Conservation (phyloP, 768 basidiomycete species). For the Mycena vitilis region DNA sequence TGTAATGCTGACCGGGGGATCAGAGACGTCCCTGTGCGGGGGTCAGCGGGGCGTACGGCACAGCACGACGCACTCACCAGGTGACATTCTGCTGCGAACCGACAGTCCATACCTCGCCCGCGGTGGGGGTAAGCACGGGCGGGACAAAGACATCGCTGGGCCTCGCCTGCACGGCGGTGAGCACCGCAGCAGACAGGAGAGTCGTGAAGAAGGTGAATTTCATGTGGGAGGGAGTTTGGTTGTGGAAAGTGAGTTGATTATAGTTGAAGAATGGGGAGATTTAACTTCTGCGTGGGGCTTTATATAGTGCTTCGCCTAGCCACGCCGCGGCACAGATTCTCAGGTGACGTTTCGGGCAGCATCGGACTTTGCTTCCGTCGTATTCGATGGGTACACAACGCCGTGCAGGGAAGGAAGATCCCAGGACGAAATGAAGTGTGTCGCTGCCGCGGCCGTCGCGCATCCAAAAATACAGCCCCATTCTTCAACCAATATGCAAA, state of each 20-base stretch:
- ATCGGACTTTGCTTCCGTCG: neutral
- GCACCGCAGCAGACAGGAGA: conserved; percentile 21
- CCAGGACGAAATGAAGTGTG: neutral
- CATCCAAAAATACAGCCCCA: neutral
- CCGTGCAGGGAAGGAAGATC: neutral
- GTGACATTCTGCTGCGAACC: conserved; percentile 35
- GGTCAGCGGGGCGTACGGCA: neutral
- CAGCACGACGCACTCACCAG: conserved; percentile 30
- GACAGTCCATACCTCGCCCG: conserved; percentile 35
- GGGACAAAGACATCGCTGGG: conserved; percentile 38
- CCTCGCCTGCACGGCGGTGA: conserved; percentile 19
- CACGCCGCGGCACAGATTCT: conserved; percentile 24
- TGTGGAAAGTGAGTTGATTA: neutral
- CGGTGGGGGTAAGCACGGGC: conserved; percentile 32
- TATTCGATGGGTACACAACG: neutral
- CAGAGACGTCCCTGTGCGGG: conserved; percentile 45
- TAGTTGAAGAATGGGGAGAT: conserved; percentile 1
- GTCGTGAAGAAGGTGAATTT: conserved; percentile 34
- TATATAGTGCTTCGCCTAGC: neutral
- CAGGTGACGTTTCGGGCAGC: conserved; percentile 7
- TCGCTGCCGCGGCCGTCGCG: neutral
- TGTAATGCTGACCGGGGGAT: conserved; percentile 46
- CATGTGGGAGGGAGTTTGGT: conserved; percentile 12
- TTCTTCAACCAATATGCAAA: too few relatives aligned
- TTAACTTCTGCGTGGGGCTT: neutral